phyloP scores from a whole-genome alignment of 441 rosid species.

The Monsonia emarginata region DNA sequence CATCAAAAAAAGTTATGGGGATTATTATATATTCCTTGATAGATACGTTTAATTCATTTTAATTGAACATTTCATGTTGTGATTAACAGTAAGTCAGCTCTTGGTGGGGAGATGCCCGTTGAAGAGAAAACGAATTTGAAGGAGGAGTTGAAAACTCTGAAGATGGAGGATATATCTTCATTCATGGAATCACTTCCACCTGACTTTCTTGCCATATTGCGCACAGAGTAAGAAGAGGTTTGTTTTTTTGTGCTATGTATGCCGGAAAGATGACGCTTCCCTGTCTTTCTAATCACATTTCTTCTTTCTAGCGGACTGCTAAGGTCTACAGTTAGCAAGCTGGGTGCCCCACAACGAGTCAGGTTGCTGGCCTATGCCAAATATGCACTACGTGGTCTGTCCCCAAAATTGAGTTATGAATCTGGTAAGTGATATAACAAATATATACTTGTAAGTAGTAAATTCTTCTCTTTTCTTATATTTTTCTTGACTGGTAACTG shows the following conservation, averaged over 20 bases:
- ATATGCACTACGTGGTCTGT: conserved; percentile 52
- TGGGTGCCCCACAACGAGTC: conserved; percentile 50
- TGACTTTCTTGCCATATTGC: conserved; percentile 54
- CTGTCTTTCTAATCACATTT: not conserved
- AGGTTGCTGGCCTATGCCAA: conserved; percentile 61
- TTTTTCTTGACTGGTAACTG: not conserved
- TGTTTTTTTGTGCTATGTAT: not conserved
- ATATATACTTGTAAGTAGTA: not conserved
- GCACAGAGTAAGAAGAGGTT: conserved; percentile 49
- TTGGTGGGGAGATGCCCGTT: conserved; percentile 53
- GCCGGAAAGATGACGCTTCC: conserved; percentile 2
- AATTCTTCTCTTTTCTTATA: not conserved
- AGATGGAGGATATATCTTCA: conserved; percentile 65
- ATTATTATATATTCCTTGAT: not conserved
- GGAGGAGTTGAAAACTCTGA: conserved; percentile 51
- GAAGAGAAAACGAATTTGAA: conserved; percentile 57
- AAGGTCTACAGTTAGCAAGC: conserved; percentile 46
- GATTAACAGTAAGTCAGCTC: conserved; percentile 51
- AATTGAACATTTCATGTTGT: conserved; percentile 4
- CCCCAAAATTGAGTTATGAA: conserved; percentile 27
- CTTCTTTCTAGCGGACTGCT: conserved; percentile 46
- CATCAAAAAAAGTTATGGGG: not conserved
- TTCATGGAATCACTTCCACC: conserved; percentile 83
- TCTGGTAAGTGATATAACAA: conserved; percentile 30
- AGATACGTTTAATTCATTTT: not conserved